Conservation (phyloP, 202 grass and related monocot genomes). For the Setaria viridis region DNA sequence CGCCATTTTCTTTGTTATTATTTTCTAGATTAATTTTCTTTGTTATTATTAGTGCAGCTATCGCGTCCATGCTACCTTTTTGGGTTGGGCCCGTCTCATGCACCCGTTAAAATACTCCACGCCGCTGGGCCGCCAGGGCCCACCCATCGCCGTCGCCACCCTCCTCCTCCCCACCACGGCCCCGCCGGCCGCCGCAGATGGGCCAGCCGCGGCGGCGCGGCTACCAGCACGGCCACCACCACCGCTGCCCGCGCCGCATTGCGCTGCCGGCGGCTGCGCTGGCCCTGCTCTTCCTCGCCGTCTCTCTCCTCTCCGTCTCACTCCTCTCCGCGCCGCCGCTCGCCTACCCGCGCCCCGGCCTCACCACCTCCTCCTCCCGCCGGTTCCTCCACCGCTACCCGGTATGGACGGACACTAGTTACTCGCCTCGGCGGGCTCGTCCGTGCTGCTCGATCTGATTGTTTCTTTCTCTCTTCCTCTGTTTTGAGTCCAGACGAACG, state of each 20-base stretch:
- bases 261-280: slow-evolving; percentile 55
- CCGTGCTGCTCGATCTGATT: slow-evolving; percentile 46
- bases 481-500: slow-evolving; percentile 29
- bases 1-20: too few species aligned
- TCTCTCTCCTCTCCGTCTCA: slow-evolving; percentile 61
- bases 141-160: not conserved
- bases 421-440: not conserved
- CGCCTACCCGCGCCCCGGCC: slow-evolving; percentile 39
- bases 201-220: slow-evolving; percentile 69
- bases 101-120: slow-evolving; percentile 8
- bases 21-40: too few species aligned
- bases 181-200: slow-evolving; percentile 48
- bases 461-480: slow-evolving; percentile 17
- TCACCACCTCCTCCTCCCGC: slow-evolving; percentile 35
- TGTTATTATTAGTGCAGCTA: too few species aligned
- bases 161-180: not conserved
- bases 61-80: too few species aligned
- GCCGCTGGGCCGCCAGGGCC: slow-evolving; percentile 29
- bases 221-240: slow-evolving; percentile 30
- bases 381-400: slow-evolving; percentile 37
- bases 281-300: slow-evolving; percentile 56
- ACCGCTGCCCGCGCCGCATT: slow-evolving; percentile 54
- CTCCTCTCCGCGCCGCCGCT: slow-evolving; percentile 71
- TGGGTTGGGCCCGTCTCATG: not conserved
- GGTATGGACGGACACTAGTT: slow-evolving; percentile 28